Percentiles rank a stretch among this genome's conserved stretches.
phyloP scores from a whole-genome alignment of 345 rosid genomes.

The thale cress (Arabidopsis thaliana) region TAIR10.1 NC_003070.9:21985501-21986000 shows the following conservation, averaged over 20 bases:
- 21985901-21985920: constrained; percentile 12
- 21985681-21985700: constrained; percentile 52
- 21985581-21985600: constrained; percentile 78
- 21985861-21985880: constrained; percentile 28
- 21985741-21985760: constrained; percentile 81
- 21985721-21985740: constrained; percentile 73
- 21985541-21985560: constrained; percentile 86
- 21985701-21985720: constrained; percentile 91
- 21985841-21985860: constrained; percentile 56
- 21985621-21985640: constrained; percentile 31
- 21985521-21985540: constrained; percentile 85
- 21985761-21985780: constrained; percentile 87
- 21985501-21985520: constrained; percentile 78
- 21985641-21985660: constrained; percentile 19
- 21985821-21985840: constrained; percentile 75
- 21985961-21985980: constrained; percentile 50
- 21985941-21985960: background rate
- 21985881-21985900: constrained; percentile 9
- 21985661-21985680: constrained; percentile 13
- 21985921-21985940: constrained; percentile 14
- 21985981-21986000: constrained; percentile 75
- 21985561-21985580: constrained; percentile 85
- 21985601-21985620: constrained; percentile 75
- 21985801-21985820: constrained; percentile 77
- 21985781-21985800: constrained; percentile 82